Evolutionary conservation across 441 rosid genomes (phyloP).

Genomic region (Melianthus villosus): DNA sequence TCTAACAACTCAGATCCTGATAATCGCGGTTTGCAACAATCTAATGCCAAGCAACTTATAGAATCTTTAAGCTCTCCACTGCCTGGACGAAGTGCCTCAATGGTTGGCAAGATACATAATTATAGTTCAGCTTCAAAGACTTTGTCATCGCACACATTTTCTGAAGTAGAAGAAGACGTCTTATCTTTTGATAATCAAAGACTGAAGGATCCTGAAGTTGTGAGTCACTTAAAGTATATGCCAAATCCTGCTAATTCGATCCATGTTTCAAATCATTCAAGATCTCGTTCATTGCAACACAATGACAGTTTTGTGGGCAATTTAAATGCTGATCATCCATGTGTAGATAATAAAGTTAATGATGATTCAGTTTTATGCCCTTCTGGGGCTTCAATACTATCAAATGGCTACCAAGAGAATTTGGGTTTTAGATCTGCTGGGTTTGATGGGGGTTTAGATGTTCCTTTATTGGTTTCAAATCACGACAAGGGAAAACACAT

Average conservation of each 20-base stretch:
- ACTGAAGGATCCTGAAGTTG: constrained; percentile 45
- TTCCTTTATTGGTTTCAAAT: too few relatives aligned
- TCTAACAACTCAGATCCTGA: constrained; percentile 24
- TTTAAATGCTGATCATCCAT: constrained; percentile 19
- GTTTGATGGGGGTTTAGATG: too few relatives aligned
- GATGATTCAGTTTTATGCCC: constrained; percentile 16
- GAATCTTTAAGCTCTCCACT: constrained; percentile 19
- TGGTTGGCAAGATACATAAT: too few relatives aligned
- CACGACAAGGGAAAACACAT: too few relatives aligned
- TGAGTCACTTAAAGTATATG: constrained; percentile 18
- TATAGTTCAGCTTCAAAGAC: constrained; percentile 26
- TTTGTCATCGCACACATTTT: constrained; percentile 13
- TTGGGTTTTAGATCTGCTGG: too few relatives aligned
- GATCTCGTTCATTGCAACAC: constrained; percentile 32
- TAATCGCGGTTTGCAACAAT: constrained; percentile 20
- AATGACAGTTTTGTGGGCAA: constrained; percentile 20
- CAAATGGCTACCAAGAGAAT: constrained; percentile 42
- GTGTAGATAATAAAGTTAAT: constrained; percentile 21
- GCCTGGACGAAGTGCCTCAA: too few relatives aligned
- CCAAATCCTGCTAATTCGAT: constrained; percentile 29
- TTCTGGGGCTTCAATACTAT: constrained; percentile 16
- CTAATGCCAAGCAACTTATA: constrained; percentile 21
- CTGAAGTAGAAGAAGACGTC: constrained; percentile 45
- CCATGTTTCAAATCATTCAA: constrained; percentile 24
- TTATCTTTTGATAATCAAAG: constrained; percentile 53